phyloP scores from a whole-genome alignment of 2,329 filamentous ascomycete genomes.

The Cladosporium velox region DNA sequence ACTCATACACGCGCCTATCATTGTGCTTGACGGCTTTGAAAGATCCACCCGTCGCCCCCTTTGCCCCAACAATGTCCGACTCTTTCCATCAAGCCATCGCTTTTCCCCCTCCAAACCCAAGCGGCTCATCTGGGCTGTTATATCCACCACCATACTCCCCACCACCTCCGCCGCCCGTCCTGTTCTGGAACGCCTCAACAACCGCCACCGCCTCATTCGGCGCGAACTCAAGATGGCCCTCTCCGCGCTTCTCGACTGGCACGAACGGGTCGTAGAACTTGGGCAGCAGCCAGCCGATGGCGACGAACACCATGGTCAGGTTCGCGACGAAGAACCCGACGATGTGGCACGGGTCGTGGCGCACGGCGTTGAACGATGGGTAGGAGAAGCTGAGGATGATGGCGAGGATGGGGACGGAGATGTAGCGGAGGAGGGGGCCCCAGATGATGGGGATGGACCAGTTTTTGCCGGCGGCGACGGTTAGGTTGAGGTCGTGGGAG shows the following conservation, averaged over 20 bases:
- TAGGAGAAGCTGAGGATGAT: slow-evolving; percentile 58
- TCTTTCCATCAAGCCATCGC: not conserved
- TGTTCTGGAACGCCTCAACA: not conserved
- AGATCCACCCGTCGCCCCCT: no score
- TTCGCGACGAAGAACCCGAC: slow-evolving; percentile 54
- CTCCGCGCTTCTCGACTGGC: slow-evolving; percentile 48
- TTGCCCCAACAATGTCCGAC: not conserved
- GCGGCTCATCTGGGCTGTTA: not conserved
- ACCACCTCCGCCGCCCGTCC: not conserved
- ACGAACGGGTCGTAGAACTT: slow-evolving; percentile 58
- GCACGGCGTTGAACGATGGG: slow-evolving; percentile 50
- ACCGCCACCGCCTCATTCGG: slow-evolving; percentile 10
- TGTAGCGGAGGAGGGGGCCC: slow-evolving; percentile 53
- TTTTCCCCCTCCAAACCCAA: not conserved
- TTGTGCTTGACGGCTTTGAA: no score
- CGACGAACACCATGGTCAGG: slow-evolving; percentile 50
- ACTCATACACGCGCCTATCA: no score
- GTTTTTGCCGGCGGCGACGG: slow-evolving; percentile 57
- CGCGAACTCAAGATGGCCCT: slow-evolving; percentile 40
- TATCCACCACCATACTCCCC: not conserved
- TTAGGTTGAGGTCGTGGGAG: slow-evolving; percentile 56
- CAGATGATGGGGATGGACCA: slow-evolving; percentile 59
- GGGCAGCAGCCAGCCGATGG: slow-evolving; percentile 54
- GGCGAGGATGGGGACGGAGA: slow-evolving; percentile 52
- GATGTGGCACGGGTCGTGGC: slow-evolving; percentile 55